Evolutionary conservation across 495 filamentous ascomycete genomes (phyloP), one percentile per base, ranked within the genome.

Genomic region (Trichoderma gamsii): DNA sequence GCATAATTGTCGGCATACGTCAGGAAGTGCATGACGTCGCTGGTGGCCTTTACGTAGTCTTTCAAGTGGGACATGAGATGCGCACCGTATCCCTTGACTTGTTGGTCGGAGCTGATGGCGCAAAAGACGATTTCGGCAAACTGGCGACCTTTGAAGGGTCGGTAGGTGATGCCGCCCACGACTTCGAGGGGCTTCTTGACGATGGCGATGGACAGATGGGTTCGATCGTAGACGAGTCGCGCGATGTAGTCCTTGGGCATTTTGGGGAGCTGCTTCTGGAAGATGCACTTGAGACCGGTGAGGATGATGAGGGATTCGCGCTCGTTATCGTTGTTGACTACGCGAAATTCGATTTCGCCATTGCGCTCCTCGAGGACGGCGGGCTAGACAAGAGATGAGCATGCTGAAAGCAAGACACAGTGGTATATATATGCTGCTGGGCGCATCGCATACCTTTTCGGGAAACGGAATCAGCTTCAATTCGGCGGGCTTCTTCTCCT

Each of bases 211-310:
- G 91, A 96, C 41, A 97, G 76, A 82, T 99, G 95, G 25, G 95
- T 97, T 41, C 95, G 88, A 78, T 99, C 95, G 77, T 99, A 99
- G 38, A 99, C 95, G 9, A 99, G 86, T 29, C 95, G 88, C 23
- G 95, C 95, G 69, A 99, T 98, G 76, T 99, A 99, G 72, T 98
- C 94, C 78, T 97, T 97, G 1, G 95, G 95, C 95, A 99, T 99
- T 78, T 98, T 98, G 1, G 95, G 95, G 0, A 99, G 84, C 71
- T 99, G 95, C 69, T 99, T 98, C 77, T 99, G 95, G 74, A 99
- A 99, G 66, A 99, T 97, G 74, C 93, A 97, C 77, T 98, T 99
- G 51, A 99, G 78, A 11, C 95, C 96, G 0, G 94, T 97, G 25
- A 99, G 85, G 72, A 99, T 94, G 72, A 98, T 96, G 43, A 93